Percentiles rank a stretch among this genome's conserved stretches.
Evolutionary conservation across 805 yeast genomes (phyloP).

Genomic region (Saccharomycopsis sp.): DNA sequence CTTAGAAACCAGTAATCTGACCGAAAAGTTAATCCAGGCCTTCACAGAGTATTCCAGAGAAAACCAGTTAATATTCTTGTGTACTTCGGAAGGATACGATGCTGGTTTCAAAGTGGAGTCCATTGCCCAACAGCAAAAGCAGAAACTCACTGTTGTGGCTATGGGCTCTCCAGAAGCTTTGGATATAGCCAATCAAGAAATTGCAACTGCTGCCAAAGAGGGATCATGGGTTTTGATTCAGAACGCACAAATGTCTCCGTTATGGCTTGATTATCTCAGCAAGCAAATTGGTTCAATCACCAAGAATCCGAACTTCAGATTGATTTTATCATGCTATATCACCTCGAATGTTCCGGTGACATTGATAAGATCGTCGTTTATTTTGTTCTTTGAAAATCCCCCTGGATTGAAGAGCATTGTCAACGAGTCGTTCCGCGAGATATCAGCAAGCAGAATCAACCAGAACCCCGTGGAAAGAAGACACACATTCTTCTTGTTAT

Average conservation of each 20-base stretch:
- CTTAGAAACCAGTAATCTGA: slow-evolving; percentile 1
- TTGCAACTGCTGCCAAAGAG: slow-evolving; percentile 37
- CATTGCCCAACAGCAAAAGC: slow-evolving; percentile 32
- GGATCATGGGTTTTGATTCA: slow-evolving; percentile 75
- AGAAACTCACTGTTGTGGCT: slow-evolving; percentile 42
- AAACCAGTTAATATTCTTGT: slow-evolving; percentile 41
- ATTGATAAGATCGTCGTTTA: slow-evolving; percentile 46
- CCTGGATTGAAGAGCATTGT: slow-evolving; percentile 52
- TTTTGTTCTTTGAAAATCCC: slow-evolving; percentile 54
- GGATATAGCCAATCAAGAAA: slow-evolving; percentile 48
- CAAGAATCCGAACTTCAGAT: slow-evolving; percentile 35
- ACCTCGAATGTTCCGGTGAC: slow-evolving; percentile 46
- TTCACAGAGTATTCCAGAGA: slow-evolving; percentile 10
- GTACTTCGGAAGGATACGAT: slow-evolving; percentile 60
- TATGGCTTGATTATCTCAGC: slow-evolving; percentile 54
- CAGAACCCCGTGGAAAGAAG: slow-evolving; percentile 37
- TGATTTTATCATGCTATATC: slow-evolving; percentile 61
- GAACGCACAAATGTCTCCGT: slow-evolving; percentile 66
- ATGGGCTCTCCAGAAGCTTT: slow-evolving; percentile 71
- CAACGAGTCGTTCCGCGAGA: slow-evolving; percentile 31
- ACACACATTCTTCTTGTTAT: slow-evolving; percentile 45
- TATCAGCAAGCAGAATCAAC: slow-evolving; percentile 21
- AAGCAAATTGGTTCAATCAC: slow-evolving; percentile 34
- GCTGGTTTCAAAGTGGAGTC: slow-evolving; percentile 48
- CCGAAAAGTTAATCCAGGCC: not conserved